Evolutionary conservation across 345 rosid species (phyloP).

Genomic region (Balakata baccata): DNA sequence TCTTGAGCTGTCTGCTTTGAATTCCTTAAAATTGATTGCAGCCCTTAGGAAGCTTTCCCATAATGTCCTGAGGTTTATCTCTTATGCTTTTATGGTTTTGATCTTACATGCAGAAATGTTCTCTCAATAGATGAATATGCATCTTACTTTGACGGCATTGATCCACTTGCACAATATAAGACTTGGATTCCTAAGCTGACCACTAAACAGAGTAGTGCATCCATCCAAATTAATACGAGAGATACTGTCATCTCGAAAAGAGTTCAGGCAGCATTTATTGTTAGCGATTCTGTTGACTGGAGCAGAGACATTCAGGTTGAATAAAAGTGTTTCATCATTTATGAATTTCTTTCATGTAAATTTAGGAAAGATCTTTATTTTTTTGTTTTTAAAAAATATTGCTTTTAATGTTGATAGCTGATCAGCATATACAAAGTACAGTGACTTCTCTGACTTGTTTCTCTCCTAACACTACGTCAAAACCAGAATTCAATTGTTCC

Average conservation of each 20-base stretch:
- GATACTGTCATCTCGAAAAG: slow-evolving; percentile 37
- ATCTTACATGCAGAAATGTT: slow-evolving; percentile 60
- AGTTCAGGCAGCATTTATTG: slow-evolving; percentile 81
- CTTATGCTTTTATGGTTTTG: slow-evolving; percentile 7
- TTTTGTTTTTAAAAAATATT: neutral
- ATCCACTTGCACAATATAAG: slow-evolving; percentile 73
- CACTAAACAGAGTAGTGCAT: slow-evolving; percentile 19
- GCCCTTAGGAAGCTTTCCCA: neutral
- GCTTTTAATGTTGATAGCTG: neutral
- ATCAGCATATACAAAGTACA: neutral
- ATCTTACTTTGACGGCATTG: slow-evolving; percentile 69
- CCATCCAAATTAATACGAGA: slow-evolving; percentile 21
- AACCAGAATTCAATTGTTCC: neutral
- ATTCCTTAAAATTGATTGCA: slow-evolving; percentile 2
- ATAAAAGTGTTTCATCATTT: slow-evolving; percentile 1
- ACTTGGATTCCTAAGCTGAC: slow-evolving; percentile 43
- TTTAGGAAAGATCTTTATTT: neutral
- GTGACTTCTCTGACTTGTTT: neutral
- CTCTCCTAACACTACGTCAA: neutral
- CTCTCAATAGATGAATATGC: slow-evolving; percentile 76
- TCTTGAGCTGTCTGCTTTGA: slow-evolving; percentile 8
- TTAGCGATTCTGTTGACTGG: slow-evolving; percentile 93
- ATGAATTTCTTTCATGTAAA: neutral
- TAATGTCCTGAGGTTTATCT: neutral
- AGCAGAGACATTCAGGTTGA: slow-evolving; percentile 89